A percentile compares a stretch with the other conserved stretches of the same genome.
These are phyloP conservation scores for Sequoiadendron giganteum DNA, from an alignment of 75 land plant genomes.

Conservation along the genomic window DNA sequence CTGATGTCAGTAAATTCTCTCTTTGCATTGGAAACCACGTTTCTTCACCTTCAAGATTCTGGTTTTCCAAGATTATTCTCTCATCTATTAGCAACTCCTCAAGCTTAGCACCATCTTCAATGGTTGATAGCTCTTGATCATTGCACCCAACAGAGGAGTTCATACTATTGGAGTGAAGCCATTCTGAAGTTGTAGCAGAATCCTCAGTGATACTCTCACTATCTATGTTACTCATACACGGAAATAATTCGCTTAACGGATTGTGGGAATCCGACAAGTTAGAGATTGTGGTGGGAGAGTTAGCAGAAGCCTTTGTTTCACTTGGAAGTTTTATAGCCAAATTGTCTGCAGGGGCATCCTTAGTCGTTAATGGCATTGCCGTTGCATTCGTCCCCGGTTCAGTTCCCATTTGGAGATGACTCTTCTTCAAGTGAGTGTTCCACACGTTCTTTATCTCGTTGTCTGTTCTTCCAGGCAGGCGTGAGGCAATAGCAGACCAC, in stretches of 20 bases:
- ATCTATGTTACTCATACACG: background rate
- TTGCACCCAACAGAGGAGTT: background rate
- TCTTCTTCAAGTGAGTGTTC: background rate
- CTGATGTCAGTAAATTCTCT: too few species aligned
- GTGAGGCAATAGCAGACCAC: constrained; percentile 5
- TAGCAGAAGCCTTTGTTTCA: too few species aligned
- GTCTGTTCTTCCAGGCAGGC: background rate
- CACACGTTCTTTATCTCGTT: background rate
- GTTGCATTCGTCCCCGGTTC: background rate
- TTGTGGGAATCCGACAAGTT: background rate
- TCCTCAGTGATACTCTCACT: background rate
- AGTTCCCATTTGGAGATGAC: background rate
- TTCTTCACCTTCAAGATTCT: too few species aligned
- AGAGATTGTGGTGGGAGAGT: background rate
- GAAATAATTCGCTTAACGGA: background rate
- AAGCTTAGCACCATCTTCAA: background rate
- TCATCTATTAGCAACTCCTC: too few species aligned
- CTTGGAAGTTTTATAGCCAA: too few species aligned
- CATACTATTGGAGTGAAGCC: too few species aligned
- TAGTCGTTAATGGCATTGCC: background rate
- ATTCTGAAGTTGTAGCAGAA: too few species aligned
- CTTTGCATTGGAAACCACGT: too few species aligned
- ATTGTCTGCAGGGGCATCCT: too few species aligned
- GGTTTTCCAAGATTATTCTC: background rate
- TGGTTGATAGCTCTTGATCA: background rate